Evolutionary conservation across 1,284 basidiomycete genomes (phyloP).

Genomic region (Xanthoconium separans): DNA sequence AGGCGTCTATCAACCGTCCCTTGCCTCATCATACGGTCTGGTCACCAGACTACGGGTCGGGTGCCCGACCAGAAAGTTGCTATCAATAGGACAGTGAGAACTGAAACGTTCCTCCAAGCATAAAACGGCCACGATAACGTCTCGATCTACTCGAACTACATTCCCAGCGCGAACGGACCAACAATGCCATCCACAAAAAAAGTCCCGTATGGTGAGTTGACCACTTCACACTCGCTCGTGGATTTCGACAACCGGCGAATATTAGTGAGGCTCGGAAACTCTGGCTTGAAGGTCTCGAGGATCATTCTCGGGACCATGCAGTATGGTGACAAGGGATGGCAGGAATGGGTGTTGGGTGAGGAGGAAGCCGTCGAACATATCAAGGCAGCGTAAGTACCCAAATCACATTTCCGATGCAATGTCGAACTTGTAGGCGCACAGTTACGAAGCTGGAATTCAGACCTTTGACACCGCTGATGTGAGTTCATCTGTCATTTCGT

Average conservation of each 20-base stretch:
- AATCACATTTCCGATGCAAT: background rate
- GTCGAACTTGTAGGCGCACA: conserved; percentile 18
- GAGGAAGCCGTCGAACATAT: conserved; percentile 61
- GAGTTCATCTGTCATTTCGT: conserved; percentile 5
- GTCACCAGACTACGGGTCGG: background rate
- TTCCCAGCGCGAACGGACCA: background rate
- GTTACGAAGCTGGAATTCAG: conserved; percentile 64
- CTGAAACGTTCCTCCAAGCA: background rate
- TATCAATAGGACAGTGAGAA: conserved; percentile 24
- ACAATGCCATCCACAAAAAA: conserved; percentile 26
- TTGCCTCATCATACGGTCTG: too few species aligned
- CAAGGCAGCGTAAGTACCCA: conserved; percentile 44
- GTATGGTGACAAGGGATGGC: conserved; percentile 50
- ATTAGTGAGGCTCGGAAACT: conserved; percentile 47
- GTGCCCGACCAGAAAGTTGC: background rate
- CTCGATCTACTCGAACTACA: background rate
- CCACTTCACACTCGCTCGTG: background rate
- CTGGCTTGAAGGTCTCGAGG: conserved; percentile 51
- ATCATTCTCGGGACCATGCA: conserved; percentile 48
- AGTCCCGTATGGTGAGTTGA: conserved; percentile 29
- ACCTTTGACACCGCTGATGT: conserved; percentile 69
- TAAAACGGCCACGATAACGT: background rate
- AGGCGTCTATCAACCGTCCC: too few species aligned
- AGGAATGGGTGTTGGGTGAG: conserved; percentile 55
- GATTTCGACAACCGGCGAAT: background rate